Conservation (phyloP, 257 asterid genomes). For the Nicotiana otophora region DNA sequence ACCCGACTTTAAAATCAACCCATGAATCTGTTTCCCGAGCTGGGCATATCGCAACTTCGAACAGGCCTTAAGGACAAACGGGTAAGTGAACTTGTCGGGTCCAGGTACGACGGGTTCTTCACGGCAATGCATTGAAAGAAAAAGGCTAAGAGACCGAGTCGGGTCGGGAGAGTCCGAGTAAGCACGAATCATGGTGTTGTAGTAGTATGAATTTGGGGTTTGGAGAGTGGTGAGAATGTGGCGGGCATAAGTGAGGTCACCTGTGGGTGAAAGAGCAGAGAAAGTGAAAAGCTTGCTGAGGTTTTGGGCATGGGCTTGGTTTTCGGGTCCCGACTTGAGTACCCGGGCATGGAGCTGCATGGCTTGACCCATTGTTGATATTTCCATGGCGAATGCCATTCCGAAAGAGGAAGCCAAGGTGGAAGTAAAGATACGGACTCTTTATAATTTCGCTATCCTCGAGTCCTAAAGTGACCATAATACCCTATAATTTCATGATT, state of each 20-base stretch:
- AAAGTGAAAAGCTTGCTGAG: slow-evolving; percentile 29
- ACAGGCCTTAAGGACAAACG: slow-evolving; percentile 26
- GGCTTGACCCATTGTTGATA: slow-evolving; percentile 21
- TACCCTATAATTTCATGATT: no score
- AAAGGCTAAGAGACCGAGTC: slow-evolving; percentile 15
- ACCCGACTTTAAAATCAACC: slow-evolving; percentile 15
- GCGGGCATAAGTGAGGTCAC: slow-evolving; percentile 23
- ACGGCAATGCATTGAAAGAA: slow-evolving; percentile 17
- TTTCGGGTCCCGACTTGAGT: slow-evolving; percentile 14
- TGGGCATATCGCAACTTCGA: slow-evolving; percentile 6
- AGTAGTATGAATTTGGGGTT: slow-evolving; percentile 21
- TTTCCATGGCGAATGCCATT: slow-evolving; percentile 15
- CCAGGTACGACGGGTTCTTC: background rate
- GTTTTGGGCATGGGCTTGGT: background rate
- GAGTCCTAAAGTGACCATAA: no score
- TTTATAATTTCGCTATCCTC: no score
- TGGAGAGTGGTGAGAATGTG: slow-evolving; percentile 16
- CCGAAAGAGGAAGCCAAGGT: no score
- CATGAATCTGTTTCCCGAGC: slow-evolving; percentile 22
- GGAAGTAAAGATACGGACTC: no score
- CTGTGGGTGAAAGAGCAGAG: slow-evolving; percentile 29
- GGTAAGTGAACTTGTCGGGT: slow-evolving; percentile 31
- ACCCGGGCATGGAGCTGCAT: slow-evolving; percentile 30
- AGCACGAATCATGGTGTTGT: slow-evolving; percentile 28
- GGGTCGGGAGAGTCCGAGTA: slow-evolving; percentile 25